Base-by-base conservation (phyloP, 2,329 filamentous ascomycete species). In the Fusarium mundagurra region DNA sequence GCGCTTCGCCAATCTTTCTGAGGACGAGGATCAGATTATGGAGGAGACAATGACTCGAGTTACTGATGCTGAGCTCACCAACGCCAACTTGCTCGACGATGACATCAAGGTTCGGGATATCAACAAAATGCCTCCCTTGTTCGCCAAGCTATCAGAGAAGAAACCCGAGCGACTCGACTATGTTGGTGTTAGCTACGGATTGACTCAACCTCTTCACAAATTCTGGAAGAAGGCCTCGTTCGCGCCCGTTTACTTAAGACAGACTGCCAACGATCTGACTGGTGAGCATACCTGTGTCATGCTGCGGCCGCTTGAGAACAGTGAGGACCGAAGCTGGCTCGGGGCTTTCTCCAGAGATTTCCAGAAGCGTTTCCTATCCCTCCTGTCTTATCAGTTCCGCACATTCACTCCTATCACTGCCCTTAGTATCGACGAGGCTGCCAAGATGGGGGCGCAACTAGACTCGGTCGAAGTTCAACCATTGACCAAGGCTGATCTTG, bases 201-300 rank as follows among this genome's bases (percentile, higher is more conserved):
- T 99, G 64, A 99, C 96, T 0, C 88, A 92, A 44, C 88, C 90
- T 20, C 90, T 99, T 20, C 96, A 98, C 85, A 97, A 94, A 80
- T 99, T 99, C 87, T 99, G 96, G 96, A 98, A 98, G 84, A 92
- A 93, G 41, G 90, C 93, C 22, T 87, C 88, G 2, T 99, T 98
- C 81, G 90, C 92, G 5, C 96, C 96, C 0, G 94, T 99, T 2
- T 99, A 99, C 79, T 88, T 99, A 20, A 90, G 96, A 39, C 96
- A 99, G 85, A 99, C 97, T 6, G 88, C 96, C 59, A 99, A 98
- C 81, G 96, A 98, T 65, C 88, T 99, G 51, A 99, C 97, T 0
- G 96, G 96, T 63, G 96, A 99, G 83, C 96, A 99, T 82, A 98
- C 96, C 0, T 98, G 95, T 81, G 96, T 99, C 34, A 99, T 99